phyloP scores from a whole-genome alignment of 2,329 filamentous ascomycete genomes.

The Magnaporthales sp. region DNA sequence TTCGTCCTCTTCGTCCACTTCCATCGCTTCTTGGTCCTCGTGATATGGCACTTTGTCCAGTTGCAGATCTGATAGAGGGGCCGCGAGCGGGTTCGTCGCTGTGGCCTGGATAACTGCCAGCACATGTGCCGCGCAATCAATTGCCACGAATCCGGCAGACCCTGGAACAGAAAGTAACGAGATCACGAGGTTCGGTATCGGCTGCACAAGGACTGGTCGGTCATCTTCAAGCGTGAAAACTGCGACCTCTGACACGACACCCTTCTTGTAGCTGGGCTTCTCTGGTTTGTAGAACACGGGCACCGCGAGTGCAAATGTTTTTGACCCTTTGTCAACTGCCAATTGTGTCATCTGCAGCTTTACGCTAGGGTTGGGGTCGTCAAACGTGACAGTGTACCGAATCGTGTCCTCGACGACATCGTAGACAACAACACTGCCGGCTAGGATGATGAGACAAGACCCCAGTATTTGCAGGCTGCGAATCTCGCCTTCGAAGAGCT shows the following conservation, averaged over 20 bases:
- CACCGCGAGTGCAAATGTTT: slow-evolving; percentile 58
- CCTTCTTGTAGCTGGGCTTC: slow-evolving; percentile 10
- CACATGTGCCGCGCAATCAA: slow-evolving; percentile 71
- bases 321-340: slow-evolving; percentile 57
- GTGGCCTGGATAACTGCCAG: slow-evolving; percentile 53
- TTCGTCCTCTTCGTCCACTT: slow-evolving; percentile 27
- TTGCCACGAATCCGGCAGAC: slow-evolving; percentile 52
- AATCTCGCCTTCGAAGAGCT: slow-evolving; percentile 56
- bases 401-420: slow-evolving; percentile 75
- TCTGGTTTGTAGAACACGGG: slow-evolving; percentile 22
- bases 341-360: slow-evolving; percentile 50
- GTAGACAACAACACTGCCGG: slow-evolving; percentile 67
- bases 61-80: slow-evolving; percentile 45
- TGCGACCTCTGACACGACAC: slow-evolving; percentile 44
- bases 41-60: slow-evolving; percentile 24
- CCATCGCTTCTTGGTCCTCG: slow-evolving; percentile 14
- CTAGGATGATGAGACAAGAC: slow-evolving; percentile 66
- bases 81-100: slow-evolving; percentile 42
- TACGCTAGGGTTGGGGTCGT: slow-evolving; percentile 23
- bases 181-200: slow-evolving; percentile 50
- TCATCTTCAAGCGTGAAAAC: slow-evolving; percentile 56
- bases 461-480: slow-evolving; percentile 64
- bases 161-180: slow-evolving; percentile 47
- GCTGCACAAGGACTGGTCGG: slow-evolving; percentile 49
- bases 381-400: slow-evolving; percentile 55